These are phyloP conservation scores for Phaeophleospora eucalypticola DNA, from an alignment of 2,329 filamentous ascomycete species.

Conservation along the genomic window DNA sequence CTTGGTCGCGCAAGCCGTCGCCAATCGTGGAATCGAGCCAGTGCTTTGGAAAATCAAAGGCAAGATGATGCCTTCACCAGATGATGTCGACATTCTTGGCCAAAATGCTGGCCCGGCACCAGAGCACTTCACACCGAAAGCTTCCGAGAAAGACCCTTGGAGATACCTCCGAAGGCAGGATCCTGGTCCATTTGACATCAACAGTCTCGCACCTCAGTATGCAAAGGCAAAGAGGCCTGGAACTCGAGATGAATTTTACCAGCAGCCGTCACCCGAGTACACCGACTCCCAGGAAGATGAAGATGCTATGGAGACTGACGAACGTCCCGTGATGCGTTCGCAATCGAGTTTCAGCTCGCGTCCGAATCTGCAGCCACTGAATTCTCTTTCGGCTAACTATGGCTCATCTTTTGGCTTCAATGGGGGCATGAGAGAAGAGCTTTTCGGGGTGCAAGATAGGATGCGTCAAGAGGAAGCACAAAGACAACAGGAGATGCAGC, in stretches of 20 bases:
- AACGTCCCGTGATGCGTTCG: slow-evolving; percentile 30
- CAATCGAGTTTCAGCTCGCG: slow-evolving; percentile 15
- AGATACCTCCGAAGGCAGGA: slow-evolving; percentile 24
- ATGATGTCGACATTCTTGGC: slow-evolving; percentile 27
- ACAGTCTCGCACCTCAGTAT: slow-evolving; percentile 28
- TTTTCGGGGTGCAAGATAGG: slow-evolving; percentile 26
- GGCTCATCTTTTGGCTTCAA: slow-evolving; percentile 13
- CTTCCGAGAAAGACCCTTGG: slow-evolving; percentile 26
- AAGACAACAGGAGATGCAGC: slow-evolving; percentile 14
- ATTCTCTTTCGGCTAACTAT: slow-evolving; percentile 2
- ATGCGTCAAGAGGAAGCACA: slow-evolving; percentile 19
- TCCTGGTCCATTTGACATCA: slow-evolving; percentile 34
- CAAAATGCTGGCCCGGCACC: slow-evolving; percentile 24
- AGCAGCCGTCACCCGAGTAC: slow-evolving; percentile 25
- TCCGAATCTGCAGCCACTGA: slow-evolving; percentile 17
- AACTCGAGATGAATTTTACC: slow-evolving; percentile 13
- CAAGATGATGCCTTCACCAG: slow-evolving; percentile 33
- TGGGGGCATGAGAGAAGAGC: slow-evolving; percentile 15
- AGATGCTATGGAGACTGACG: slow-evolving; percentile 72
- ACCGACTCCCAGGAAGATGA: slow-evolving; percentile 31
- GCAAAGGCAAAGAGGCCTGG: slow-evolving; percentile 13
- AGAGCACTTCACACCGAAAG: slow-evolving; percentile 22
- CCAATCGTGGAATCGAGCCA: slow-evolving; percentile 23
- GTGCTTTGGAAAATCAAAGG: slow-evolving; percentile 28
- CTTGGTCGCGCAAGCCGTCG: slow-evolving; percentile 34